These are phyloP conservation scores for Trichophyton rubrum DNA, from an alignment of 2,329 filamentous ascomycete species.

Conservation along the genomic window DNA sequence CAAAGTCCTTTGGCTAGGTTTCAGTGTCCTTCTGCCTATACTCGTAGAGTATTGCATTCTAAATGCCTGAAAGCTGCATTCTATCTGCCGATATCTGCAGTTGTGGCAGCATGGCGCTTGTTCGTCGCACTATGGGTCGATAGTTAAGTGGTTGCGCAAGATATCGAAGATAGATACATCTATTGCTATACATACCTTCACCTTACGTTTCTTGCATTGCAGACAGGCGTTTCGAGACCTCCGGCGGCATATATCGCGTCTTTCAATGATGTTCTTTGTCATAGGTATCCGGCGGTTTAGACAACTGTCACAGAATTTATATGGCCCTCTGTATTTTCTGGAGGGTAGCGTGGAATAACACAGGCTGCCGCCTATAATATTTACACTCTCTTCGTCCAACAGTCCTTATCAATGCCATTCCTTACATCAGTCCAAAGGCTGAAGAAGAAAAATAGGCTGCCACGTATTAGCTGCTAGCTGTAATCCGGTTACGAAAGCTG, in stretches of 20 bases:
- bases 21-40: background rate
- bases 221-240: constrained; percentile 13
- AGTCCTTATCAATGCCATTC: no score
- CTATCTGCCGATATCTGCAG: constrained; percentile 9
- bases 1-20: background rate
- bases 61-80: constrained; percentile 9
- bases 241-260: background rate
- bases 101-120: constrained; percentile 13
- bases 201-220: constrained; percentile 13
- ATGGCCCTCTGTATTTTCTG: no score
- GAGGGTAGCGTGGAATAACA: no score
- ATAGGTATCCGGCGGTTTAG: background rate
- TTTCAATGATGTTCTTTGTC: background rate
- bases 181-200: constrained; percentile 7
- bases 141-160: background rate
- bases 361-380: no score
- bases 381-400: no score
- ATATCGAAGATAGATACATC: no score
- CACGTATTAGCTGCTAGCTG: background rate
- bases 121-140: constrained; percentile 11
- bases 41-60: background rate
- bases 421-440: no score
- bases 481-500: no score
- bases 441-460: background rate
- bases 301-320: background rate